Evolutionary conservation across 257 asterid species (phyloP), one percentile per base, ranked within the genome.

Genomic region (Fraxinus cuspidata): DNA sequence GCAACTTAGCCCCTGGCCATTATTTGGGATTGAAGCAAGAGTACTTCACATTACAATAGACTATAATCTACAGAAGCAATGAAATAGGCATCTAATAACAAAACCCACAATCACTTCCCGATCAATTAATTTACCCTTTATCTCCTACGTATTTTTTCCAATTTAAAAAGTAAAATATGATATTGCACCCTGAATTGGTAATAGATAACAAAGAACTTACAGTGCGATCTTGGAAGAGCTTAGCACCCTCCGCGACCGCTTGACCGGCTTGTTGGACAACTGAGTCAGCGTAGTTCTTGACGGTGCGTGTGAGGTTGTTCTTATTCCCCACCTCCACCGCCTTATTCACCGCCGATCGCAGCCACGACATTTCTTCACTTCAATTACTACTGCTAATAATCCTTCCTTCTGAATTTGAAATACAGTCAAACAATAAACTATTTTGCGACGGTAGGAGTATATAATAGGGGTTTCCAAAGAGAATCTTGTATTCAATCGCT

Each of bases 251-350:
- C 67, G 91, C 92, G 34, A 96, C 98, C 72, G 97, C 98, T 87
- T 96, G 99, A 34, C 97, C 97, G 81, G 99, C 99, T 37, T 96
- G 99, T 32, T 96, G 98, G 79, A 93, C 97, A 74, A 95, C 97
- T 80, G 96, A 80, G 81, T 94, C 97, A 13, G 99, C 97, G 53
- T 91, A 95, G 86, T 87, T 92, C 80, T 84, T 92, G 76, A 95
- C 92, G 78, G 97, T 87, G 84, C 98, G 97, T 11, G 97, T 91
- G 77, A 95, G 91, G 85, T 92, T 93, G 84, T 87, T 95, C 79
- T 88, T 92, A 81, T 92, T 95, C 77, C 98, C 98, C 70, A 93
- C 97, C 92, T 93, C 96, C 87, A 93, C 98, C 84, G 98, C 98
- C 86, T 87, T 96, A 88, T 87, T 92, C 88, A 96, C 91, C 83